phyloP scores from a whole-genome alignment of 257 asterid genomes.

The Osmanthus fragrans region DNA sequence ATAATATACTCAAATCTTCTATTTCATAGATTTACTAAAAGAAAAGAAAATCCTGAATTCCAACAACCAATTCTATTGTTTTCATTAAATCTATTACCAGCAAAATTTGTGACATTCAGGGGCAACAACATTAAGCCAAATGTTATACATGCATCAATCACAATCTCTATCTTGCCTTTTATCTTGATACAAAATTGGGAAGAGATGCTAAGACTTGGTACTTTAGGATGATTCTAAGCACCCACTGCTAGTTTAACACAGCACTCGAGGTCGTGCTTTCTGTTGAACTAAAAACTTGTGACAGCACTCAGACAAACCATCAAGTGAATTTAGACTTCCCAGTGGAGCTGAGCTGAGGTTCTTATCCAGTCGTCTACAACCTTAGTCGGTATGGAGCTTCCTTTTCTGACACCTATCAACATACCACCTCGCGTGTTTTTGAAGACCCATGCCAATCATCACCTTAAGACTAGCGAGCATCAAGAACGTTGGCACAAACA shows the following conservation, averaged over 20 bases:
- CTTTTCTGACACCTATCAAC: slow-evolving; percentile 68
- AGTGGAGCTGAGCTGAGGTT: background rate
- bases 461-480: slow-evolving; percentile 91
- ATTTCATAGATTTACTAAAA: background rate
- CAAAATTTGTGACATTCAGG: background rate
- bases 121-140: background rate
- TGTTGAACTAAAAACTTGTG: background rate
- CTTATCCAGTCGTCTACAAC: background rate
- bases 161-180: background rate
- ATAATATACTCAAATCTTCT: background rate
- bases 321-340: background rate
- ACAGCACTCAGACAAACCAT: background rate
- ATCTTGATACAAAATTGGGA: background rate
- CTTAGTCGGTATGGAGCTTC: slow-evolving; percentile 78
- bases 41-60: background rate
- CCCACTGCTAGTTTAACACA: background rate
- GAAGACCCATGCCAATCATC: slow-evolving; percentile 85
- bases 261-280: background rate
- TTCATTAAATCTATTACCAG: background rate
- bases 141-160: background rate
- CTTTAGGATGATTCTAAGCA: background rate
- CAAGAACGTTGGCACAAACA: slow-evolving; percentile 66
- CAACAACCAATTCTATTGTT: background rate
- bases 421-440: slow-evolving; percentile 82
- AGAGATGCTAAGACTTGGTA: background rate